phyloP scores from a whole-genome alignment of 2,329 filamentous ascomycete genomes.

The Alternaria sp. region DNA sequence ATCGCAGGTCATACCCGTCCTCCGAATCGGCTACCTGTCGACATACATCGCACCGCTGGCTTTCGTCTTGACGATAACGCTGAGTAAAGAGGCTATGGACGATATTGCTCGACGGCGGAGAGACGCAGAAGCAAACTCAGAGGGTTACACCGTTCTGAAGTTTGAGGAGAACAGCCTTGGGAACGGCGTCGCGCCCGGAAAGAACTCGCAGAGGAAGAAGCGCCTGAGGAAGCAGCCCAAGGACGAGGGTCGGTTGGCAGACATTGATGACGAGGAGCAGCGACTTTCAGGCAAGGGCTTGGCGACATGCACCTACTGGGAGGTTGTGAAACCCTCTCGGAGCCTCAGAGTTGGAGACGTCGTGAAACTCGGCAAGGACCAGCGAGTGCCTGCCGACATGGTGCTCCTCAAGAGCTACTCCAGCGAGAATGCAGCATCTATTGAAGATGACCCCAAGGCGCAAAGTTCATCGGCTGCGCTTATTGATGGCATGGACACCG shows the following conservation, averaged over 20 bases:
- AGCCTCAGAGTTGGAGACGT: conserved; percentile 95
- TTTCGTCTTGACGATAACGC: conserved; percentile 88
- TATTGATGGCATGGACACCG: conserved; percentile 26
- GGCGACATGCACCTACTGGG: conserved; percentile 61
- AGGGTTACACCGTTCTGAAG: conserved; percentile 78
- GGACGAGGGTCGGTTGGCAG: conserved; percentile 59
- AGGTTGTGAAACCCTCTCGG: conserved; percentile 79
- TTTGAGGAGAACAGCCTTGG: conserved; percentile 65
- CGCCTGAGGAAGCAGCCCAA: conserved; percentile 42
- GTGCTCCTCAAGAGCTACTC: conserved; percentile 85
- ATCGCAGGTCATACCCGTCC: conserved; percentile 86
- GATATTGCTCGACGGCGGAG: conserved; percentile 85
- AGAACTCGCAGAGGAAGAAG: conserved; percentile 36
- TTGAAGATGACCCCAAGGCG: conserved; percentile 1
- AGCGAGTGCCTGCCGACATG: conserved; percentile 92
- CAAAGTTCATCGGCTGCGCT: conserved; percentile 19
- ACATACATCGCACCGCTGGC: conserved; percentile 92
- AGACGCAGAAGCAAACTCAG: conserved; percentile 93
- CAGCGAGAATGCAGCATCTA: conserved; percentile 22
- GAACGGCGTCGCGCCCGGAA: conserved; percentile 41
- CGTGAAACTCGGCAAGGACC: conserved; percentile 89
- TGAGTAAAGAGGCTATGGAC: conserved; percentile 95
- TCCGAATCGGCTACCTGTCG: conserved; percentile 91
- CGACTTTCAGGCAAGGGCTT: conserved; percentile 39
- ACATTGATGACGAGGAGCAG: conserved; percentile 74